These are phyloP conservation scores for Prunus fruticosa DNA, from an alignment of 306 rosid genomes.

Conservation along the genomic window DNA sequence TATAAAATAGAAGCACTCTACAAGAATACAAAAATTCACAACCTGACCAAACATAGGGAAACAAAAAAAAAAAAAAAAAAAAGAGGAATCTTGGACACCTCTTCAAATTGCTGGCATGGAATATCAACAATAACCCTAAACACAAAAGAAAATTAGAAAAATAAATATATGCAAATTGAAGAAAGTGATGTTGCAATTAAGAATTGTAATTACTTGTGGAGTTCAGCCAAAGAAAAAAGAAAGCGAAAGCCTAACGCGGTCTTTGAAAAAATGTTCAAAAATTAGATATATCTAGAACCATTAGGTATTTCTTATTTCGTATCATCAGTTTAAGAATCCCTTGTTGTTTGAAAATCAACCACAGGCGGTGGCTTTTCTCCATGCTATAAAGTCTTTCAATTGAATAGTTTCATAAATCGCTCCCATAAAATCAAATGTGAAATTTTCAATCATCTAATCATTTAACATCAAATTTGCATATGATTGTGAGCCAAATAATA, in stretches of 20 bases:
- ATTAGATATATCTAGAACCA: not conserved
- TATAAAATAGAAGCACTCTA: no score
- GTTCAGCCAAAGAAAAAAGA: not conserved
- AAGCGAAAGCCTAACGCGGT: not conserved
- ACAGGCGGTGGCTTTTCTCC: not conserved
- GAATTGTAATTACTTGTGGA: not conserved
- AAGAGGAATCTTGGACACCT: no score
- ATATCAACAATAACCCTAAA: no score
- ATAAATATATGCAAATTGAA: not conserved
- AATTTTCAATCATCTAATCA: no score
- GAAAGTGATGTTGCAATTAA: not conserved
- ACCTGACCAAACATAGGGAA: no score
- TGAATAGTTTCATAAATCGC: not conserved
- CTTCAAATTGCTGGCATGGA: no score
- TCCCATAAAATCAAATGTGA: not conserved
- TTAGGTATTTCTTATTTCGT: not conserved
- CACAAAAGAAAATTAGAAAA: no score
- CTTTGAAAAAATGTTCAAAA: not conserved
- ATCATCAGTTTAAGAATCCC: not conserved
- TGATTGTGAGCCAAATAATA: not conserved
- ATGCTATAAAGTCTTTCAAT: not conserved
- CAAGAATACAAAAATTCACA: no score
- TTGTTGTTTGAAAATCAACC: not conserved
- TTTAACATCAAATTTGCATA: not conserved
- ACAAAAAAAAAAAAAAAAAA: no score